Evolutionary conservation across 2,329 filamentous ascomycete genomes (phyloP), one percentile per base, ranked within the genome.

Genomic region (Epichloe sp.): DNA sequence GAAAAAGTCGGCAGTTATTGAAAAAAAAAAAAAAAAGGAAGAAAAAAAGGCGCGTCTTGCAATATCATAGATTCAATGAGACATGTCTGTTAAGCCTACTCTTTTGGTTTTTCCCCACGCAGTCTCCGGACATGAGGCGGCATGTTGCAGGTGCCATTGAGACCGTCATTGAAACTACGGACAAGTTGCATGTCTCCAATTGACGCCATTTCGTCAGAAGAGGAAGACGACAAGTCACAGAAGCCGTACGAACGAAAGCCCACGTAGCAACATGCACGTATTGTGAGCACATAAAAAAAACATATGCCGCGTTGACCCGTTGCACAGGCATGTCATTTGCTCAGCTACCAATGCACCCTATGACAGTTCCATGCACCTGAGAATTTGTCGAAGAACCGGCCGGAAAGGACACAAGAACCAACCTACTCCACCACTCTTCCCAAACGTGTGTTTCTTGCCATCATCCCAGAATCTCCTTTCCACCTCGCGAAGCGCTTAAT

Each of bases 261-360:
- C 5, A 26, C 43, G 34, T 44, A n/a, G 15, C 43, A 44, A 17
- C 23, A 44, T 44, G 43, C 23, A 44, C 43, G 34, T 8, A 34
- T 15, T 31, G 19, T 12, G 43, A 26, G 15, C 26, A 34, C n/a
- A 15, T 26, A n/a, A 19, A 7, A 40, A n/a, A 15, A 11, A 44
- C 26, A 44, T 12, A 17, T n/a, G 34, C 43, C 8, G 26, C 23
- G 46, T 48, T 48, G 23, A 48, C 47, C 47, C 53, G 40, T 51
- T 50, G 52, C 51, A 54, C 47, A 47, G 49, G 50, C 42, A 50
- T 51, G 60, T 62, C 61, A 68, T 65, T 64, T 63, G 57, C 60
- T 67, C 60, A 66, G 62, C 67, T 69, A 69, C 64, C 67, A 68
- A 68, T 69, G 68, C 66, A 64, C 62, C n/a, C 66, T 61, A 63